Base-by-base conservation (phyloP, 2,329 filamentous ascomycete species). In the Daldinia eschscholtzii region DNA sequence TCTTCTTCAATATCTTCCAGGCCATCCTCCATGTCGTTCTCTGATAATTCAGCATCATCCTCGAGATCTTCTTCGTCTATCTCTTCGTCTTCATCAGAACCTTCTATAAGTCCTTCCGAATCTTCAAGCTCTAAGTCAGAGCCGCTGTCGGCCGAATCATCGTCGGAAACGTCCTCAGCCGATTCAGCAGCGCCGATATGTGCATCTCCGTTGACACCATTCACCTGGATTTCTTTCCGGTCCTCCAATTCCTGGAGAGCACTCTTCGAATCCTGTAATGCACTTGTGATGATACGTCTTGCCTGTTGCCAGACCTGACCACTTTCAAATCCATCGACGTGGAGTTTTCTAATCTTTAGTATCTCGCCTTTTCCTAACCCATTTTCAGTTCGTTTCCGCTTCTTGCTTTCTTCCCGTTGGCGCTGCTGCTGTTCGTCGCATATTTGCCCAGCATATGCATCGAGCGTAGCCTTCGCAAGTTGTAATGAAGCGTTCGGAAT, bases 221-320 rank as follows among this genome's bases (percentile, higher is more conserved):
- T 78, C 75, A 90, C 85, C 48, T 83, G 82, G 6, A 90, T 81
- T 53, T 89, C 88, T 70, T 92, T 76, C 20, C 73, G 77, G 66
- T 84, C 83, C 73, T 87, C 82, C 35, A 89, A 76, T 70, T 86
- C 85, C 57, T 82, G 78, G 15, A 89, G 76, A 3, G 81, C 76
- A 5, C 81, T 79, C 55, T 83, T 80, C 0, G 86, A 85, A 70
- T 87, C 84, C 46, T 82, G 79, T 52, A 89, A 73, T 10, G 87
- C 81, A 53, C 85, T 84, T 12, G 80, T 86, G 64, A 98, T 90
- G 20, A 98, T 93, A 74, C 92, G 89, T 76, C 90, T 91, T 7
- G 93, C 92, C 82, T 99, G 96, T 80, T 98, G 93, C 92, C 95
- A 99, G 48, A 99, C 90, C 80, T 98, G 95, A 20, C 91, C 89